Evolutionary conservation across 2,329 filamentous ascomycete species (phyloP).

Genomic region (Hypoxylon sp.): DNA sequence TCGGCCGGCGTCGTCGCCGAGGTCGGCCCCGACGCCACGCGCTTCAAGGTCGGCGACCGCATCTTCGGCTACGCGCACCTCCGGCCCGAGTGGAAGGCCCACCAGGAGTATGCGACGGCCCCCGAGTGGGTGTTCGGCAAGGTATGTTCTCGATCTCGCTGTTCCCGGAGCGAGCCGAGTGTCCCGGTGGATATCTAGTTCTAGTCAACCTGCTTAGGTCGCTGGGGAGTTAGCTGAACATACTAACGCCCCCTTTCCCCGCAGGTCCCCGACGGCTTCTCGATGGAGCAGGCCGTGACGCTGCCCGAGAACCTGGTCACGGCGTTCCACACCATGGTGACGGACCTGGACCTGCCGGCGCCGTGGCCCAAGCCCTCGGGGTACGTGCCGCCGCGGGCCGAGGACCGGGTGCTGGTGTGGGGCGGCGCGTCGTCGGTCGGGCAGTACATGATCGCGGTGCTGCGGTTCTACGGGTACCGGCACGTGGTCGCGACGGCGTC

Average conservation of each 20-base stretch:
- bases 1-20: constrained; percentile 62
- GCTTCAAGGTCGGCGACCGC: constrained; percentile 59
- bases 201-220: too few relatives aligned
- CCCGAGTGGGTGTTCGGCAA: constrained; percentile 58
- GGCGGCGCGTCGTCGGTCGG: constrained; percentile 62
- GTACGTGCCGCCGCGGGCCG: constrained; percentile 48
- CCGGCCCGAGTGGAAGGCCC: constrained; percentile 56
- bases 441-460: constrained; percentile 58
- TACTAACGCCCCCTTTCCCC: too few relatives aligned
- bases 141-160: constrained; percentile 31
- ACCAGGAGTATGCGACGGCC: constrained; percentile 63
- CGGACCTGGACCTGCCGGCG: constrained; percentile 60
- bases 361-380: constrained; percentile 63
- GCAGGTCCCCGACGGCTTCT: constrained; percentile 39
- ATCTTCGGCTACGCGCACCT: constrained; percentile 64
- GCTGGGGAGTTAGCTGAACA: too few relatives aligned
- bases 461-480: constrained; percentile 60
- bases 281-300: constrained; percentile 47
- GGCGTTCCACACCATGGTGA: constrained; percentile 61
- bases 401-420: constrained; percentile 58
- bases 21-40: constrained; percentile 54
- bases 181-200: too few relatives aligned
- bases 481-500: constrained; percentile 59
- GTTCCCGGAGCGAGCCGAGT: too few relatives aligned
- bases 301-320: constrained; percentile 67